phyloP scores from a whole-genome alignment of 2,329 filamentous ascomycete genomes.

The Ceratocystis cubensis region DNA sequence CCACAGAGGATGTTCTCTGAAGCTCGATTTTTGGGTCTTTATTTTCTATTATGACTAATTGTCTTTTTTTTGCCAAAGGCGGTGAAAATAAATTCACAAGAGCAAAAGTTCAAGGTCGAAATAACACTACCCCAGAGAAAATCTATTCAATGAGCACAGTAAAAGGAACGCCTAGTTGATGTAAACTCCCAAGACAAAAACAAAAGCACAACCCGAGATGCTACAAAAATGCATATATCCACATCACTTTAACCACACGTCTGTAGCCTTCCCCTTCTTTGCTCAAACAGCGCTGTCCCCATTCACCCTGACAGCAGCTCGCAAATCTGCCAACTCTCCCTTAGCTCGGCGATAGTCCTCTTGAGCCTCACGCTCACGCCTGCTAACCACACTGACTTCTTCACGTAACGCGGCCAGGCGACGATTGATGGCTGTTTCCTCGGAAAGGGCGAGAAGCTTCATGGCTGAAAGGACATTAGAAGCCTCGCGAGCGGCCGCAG shows the following conservation, averaged over 20 bases:
- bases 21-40: not conserved
- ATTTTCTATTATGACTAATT: not conserved
- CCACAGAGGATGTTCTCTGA: constrained; percentile 28
- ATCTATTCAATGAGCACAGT: not conserved
- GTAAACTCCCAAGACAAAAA: not conserved
- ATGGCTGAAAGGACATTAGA: constrained; percentile 60
- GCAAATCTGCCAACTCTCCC: constrained; percentile 61
- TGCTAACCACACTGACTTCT: constrained; percentile 71
- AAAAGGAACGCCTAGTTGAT: constrained; percentile 4
- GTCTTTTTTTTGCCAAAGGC: not conserved
- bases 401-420: constrained; percentile 63
- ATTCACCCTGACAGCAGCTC: constrained; percentile 20
- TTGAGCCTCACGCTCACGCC: constrained; percentile 79
- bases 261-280: not conserved
- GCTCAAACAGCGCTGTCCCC: not conserved
- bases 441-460: constrained; percentile 61
- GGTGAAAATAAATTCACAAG: not conserved
- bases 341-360: constrained; percentile 64
- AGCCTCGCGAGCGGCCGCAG: constrained; percentile 61
- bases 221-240: not conserved
- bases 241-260: not conserved
- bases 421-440: constrained; percentile 61
- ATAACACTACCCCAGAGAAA: no score
- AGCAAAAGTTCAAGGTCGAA: not conserved
- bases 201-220: not conserved